Conservation (phyloP, 805 yeast genomes). For the Candida quercuum region DNA sequence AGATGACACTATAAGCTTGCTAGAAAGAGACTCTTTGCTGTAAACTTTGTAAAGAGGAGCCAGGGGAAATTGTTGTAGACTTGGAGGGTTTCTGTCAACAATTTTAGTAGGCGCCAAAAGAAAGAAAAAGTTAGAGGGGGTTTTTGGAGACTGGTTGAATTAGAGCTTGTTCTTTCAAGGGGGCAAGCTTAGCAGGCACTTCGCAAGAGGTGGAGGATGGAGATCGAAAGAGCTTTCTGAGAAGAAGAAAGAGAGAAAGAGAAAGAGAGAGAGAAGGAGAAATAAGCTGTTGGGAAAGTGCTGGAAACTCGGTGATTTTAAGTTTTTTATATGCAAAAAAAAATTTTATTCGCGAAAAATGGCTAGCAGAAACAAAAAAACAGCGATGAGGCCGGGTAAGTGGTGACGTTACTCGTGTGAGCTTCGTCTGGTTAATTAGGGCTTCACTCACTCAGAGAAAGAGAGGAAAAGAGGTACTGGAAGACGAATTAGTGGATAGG, state of each 20-base stretch:
- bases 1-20: not conserved
- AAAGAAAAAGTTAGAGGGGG: not conserved
- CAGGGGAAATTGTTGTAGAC: no score
- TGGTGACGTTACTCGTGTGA: not conserved
- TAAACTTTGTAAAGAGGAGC: no score
- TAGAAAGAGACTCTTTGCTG: not conserved
- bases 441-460: no score
- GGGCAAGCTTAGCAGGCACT: slow-evolving; percentile 1
- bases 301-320: slow-evolving; percentile 2
- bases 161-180: not conserved
- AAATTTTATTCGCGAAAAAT: slow-evolving; percentile 8
- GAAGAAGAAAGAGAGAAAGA: slow-evolving; percentile 20
- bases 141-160: not conserved
- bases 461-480: no score
- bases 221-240: slow-evolving; percentile 23
- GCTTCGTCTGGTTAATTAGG: no score
- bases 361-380: slow-evolving; percentile 4
- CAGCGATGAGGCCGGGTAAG: slow-evolving; percentile 8
- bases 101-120: not conserved
- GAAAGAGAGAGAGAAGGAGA: slow-evolving; percentile 14
- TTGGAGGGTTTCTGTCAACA: no score
- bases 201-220: not conserved
- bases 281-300: slow-evolving; percentile 4
- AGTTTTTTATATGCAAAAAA: slow-evolving; percentile 9
- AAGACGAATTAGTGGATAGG: no score